These are phyloP conservation scores for Lophium mytilinum DNA, from an alignment of 495 filamentous ascomycete species.

Conservation along the genomic window DNA sequence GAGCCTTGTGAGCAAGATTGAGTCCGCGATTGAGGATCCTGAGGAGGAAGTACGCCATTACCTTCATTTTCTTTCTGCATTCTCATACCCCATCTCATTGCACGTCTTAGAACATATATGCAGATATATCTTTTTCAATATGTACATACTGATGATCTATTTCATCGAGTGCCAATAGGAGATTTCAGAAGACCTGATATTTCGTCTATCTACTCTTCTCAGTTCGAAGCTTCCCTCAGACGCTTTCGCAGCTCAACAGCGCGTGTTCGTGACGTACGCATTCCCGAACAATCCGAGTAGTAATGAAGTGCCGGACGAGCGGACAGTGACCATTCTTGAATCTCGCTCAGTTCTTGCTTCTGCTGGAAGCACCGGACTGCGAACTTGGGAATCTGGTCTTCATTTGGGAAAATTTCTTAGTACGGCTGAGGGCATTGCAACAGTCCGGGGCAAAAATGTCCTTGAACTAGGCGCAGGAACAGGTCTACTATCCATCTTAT, in stretches of 20 bases:
- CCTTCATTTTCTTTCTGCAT: conserved; percentile 5
- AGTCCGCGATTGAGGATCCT: conserved; percentile 61
- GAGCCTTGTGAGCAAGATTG: conserved; percentile 54
- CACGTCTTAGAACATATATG: not conserved
- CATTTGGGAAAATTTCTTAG: conserved; percentile 67
- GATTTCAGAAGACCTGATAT: conserved; percentile 66
- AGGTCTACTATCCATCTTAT: conserved; percentile 75
- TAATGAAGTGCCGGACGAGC: conserved; percentile 5
- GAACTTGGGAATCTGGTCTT: conserved; percentile 93
- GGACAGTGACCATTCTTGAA: conserved; percentile 55
- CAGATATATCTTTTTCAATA: not conserved
- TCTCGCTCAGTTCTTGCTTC: conserved; percentile 64
- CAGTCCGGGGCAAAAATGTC: conserved; percentile 51
- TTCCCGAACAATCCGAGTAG: conserved; percentile 13
- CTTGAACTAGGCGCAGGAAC: conserved; percentile 90
- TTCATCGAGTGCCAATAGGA: conserved; percentile 44
- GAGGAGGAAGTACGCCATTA: conserved; percentile 70
- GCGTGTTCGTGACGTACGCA: conserved; percentile 63
- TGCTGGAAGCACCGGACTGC: conserved; percentile 71
- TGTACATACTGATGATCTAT: conserved; percentile 20
- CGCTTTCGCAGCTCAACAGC: conserved; percentile 57
- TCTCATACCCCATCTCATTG: not conserved
- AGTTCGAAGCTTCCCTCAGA: conserved; percentile 52
- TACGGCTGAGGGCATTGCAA: conserved; percentile 28
- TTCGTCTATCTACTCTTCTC: conserved; percentile 50